Evolutionary conservation across 306 rosid species (phyloP).

Genomic region (Malus sylvestris): DNA sequence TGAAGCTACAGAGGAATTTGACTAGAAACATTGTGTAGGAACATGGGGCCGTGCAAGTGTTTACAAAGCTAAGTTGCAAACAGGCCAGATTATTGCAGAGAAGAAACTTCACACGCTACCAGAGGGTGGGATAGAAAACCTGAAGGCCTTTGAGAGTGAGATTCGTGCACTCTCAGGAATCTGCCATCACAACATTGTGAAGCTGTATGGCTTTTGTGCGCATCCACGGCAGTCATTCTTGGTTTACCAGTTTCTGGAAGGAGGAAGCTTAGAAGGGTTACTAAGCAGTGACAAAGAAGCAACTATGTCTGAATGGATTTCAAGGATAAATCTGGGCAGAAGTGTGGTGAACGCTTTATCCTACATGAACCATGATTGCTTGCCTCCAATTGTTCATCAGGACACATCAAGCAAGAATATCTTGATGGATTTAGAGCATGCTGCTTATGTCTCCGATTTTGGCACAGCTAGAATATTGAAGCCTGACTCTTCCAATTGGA

Average conservation of each 20-base stretch:
- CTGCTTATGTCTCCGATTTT: background rate
- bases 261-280: conserved; percentile 11
- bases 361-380: conserved; percentile 9
- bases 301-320: background rate
- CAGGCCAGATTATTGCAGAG: conserved; percentile 11
- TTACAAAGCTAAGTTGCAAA: conserved; percentile 16
- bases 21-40: conserved; percentile 11
- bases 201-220: conserved; percentile 11
- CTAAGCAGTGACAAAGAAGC: background rate
- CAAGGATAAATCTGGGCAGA: conserved; percentile 2
- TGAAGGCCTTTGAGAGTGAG: conserved; percentile 12
- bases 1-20: conserved; percentile 7
- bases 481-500: background rate
- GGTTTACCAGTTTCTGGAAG: conserved; percentile 7
- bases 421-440: background rate
- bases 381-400: conserved; percentile 14
- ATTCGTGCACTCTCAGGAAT: background rate
- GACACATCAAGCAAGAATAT: conserved; percentile 18
- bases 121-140: background rate
- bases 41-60: conserved; percentile 10
- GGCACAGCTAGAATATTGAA: conserved; percentile 14
- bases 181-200: conserved; percentile 2
- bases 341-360: background rate
- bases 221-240: conserved; percentile 3
- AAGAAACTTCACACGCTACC: conserved; percentile 7